Conservation (phyloP, 169 alveolate species). For the Plasmodium sp. region DNA sequence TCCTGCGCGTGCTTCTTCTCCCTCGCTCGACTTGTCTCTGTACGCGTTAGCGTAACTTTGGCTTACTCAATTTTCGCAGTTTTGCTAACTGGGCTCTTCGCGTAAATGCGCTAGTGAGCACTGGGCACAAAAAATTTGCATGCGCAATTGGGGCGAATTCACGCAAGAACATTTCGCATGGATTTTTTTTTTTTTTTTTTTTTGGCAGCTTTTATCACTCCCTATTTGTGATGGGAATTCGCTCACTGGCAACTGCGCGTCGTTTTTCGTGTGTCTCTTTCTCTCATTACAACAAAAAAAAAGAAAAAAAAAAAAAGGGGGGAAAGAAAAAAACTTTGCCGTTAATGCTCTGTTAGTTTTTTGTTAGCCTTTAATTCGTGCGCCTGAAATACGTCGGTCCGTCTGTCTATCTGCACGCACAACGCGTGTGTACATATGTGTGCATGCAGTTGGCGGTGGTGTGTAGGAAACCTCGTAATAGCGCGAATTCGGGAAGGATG, state of each 20-base stretch:
- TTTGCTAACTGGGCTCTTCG: background rate
- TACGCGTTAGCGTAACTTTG: background rate
- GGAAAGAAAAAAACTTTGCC: background rate
- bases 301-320: background rate
- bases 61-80: background rate
- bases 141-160: background rate
- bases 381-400: background rate
- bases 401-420: background rate
- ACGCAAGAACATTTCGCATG: background rate
- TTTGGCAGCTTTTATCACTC: background rate
- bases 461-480: background rate
- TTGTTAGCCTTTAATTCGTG: background rate
- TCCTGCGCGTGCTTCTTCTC: background rate
- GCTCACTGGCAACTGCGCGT: background rate
- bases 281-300: background rate
- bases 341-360: background rate
- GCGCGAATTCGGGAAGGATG: background rate
- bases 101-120: background rate
- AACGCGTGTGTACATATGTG: background rate
- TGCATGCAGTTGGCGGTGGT: background rate
- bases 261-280: conserved; percentile 3
- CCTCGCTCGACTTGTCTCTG: background rate
- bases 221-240: background rate
- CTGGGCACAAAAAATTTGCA: background rate
- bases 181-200: background rate